Evolutionary conservation across 2,329 filamentous ascomycete species (phyloP).

Genomic region (Aspergillus sp.): DNA sequence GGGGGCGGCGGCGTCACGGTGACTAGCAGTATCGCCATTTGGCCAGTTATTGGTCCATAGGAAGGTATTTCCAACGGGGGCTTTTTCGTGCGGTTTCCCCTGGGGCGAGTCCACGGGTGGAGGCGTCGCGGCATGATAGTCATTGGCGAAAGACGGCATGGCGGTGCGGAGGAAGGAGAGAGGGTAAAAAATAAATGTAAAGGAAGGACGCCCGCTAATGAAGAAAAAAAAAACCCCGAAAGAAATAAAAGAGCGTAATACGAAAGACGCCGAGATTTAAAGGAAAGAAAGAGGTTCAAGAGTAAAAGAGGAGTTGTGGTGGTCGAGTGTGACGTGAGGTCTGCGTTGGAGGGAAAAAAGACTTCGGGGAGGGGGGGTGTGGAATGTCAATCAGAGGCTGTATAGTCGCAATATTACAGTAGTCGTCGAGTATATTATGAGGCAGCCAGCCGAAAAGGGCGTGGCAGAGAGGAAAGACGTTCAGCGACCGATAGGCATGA

Average conservation of each 20-base stretch:
- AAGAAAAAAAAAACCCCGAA: not conserved
- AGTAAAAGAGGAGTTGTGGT: not conserved
- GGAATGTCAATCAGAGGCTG: too few species aligned
- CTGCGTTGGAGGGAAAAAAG: constrained; percentile 13
- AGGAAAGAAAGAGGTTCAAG: not conserved
- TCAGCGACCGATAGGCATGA: constrained; percentile 21
- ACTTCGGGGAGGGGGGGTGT: too few species aligned
- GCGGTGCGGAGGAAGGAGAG: constrained; percentile 3
- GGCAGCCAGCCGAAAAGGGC: constrained; percentile 17
- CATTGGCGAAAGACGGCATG: constrained; percentile 36
- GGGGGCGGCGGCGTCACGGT: constrained; percentile 26
- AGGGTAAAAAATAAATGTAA: not conserved
- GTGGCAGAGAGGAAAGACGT: constrained; percentile 12
- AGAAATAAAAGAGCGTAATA: not conserved
- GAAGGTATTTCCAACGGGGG: constrained; percentile 40
- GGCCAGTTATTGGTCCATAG: constrained; percentile 39
- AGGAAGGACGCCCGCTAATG: not conserved
- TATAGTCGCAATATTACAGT: too few species aligned
- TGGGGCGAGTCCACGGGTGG: constrained; percentile 35
- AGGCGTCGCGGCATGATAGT: constrained; percentile 28
- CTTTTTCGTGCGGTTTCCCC: constrained; percentile 40
- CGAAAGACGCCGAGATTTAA: not conserved
- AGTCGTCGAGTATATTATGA: not conserved
- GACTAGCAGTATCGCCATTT: constrained; percentile 34
- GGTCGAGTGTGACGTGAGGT: constrained; percentile 22